Base-by-base conservation (phyloP, 176 grass and related monocot species). In the Cenchrus fungigraminus region DNA sequence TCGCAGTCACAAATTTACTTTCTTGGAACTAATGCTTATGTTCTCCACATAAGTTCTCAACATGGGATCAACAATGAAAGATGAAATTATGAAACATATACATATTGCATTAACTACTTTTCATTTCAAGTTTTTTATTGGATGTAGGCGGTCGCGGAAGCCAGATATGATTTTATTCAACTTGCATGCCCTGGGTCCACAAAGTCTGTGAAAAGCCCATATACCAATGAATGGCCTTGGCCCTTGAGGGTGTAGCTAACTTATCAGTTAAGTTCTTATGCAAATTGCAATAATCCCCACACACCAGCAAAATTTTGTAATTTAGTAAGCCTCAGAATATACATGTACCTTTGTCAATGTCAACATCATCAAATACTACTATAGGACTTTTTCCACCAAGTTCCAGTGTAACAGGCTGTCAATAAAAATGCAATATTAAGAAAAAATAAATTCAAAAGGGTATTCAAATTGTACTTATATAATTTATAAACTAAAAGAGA, bases 321-420 rank as follows among this genome's bases (percentile, higher is more conserved):
- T 42, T 57, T 47, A 12, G 7, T 34, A 67, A 69, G 28, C 71
- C n/a, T 79, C 32, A 77, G 71, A 19, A 85, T 77, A 65, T 4
- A 73, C 0, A 82, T 52, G 61, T 65, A 96, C 97, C 97, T 96
- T 96, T 99, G 11, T 99, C 97, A 61, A 99, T 82, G 80, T 99
- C 97, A 1, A 96, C 97, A 77, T 99, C 97, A 87, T 99, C 97
- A 91, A 96, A 99, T 83, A 99, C 88, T 77, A 99, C 91, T 40
- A 99, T 91, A 66, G 97, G 97, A 89, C 97, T 96, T 94, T 99
- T 99, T 17, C 97, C 97, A 73, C 97, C 97, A 91, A 99, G 97
- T 83, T 99, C 97, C 86, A 99, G 62, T 68, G 97, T 86, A 89
- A 99, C 86, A 90, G 97, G 93, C 97, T 99, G 93, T 42, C 46